Evolutionary conservation across 441 rosid genomes (phyloP).

Genomic region (Arabidopsis hybrid): DNA sequence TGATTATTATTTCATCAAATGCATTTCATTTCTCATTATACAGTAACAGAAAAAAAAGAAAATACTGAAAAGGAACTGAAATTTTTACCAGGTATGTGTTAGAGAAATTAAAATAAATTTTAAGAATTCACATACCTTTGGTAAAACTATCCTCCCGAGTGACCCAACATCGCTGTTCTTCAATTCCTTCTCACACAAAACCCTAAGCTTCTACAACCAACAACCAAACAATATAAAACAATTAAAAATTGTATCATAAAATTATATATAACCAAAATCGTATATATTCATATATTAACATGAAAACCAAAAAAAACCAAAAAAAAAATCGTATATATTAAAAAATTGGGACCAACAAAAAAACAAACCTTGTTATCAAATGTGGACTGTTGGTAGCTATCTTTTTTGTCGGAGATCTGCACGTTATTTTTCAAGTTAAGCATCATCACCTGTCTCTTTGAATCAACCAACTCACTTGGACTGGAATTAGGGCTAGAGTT

Average conservation of each 20-base stretch:
- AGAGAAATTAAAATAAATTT: background rate
- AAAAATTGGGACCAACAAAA: background rate
- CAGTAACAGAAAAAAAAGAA: background rate
- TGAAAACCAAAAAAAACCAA: too few species aligned
- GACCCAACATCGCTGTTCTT: slow-evolving; percentile 78
- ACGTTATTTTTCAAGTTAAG: slow-evolving; percentile 16
- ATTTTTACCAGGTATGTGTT: background rate
- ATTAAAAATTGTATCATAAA: background rate
- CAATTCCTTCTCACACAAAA: slow-evolving; percentile 59
- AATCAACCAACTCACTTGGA: slow-evolving; percentile 28
- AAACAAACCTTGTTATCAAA: slow-evolving; percentile 59
- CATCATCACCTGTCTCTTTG: slow-evolving; percentile 42
- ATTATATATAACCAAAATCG: background rate
- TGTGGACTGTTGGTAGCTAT: slow-evolving; percentile 50
- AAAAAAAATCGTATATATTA: background rate
- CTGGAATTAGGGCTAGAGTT: slow-evolving; percentile 40
- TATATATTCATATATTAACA: background rate
- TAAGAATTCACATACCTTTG: slow-evolving; percentile 61
- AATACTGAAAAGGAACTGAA: background rate
- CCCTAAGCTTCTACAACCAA: slow-evolving; percentile 59
- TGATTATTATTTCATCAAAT: background rate
- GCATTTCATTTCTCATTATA: background rate
- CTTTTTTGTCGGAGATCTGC: slow-evolving; percentile 17
- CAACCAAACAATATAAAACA: background rate
- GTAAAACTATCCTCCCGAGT: slow-evolving; percentile 75